phyloP scores from a whole-genome alignment of 2,329 filamentous ascomycete species.

The Escovopsis sp. region DNA sequence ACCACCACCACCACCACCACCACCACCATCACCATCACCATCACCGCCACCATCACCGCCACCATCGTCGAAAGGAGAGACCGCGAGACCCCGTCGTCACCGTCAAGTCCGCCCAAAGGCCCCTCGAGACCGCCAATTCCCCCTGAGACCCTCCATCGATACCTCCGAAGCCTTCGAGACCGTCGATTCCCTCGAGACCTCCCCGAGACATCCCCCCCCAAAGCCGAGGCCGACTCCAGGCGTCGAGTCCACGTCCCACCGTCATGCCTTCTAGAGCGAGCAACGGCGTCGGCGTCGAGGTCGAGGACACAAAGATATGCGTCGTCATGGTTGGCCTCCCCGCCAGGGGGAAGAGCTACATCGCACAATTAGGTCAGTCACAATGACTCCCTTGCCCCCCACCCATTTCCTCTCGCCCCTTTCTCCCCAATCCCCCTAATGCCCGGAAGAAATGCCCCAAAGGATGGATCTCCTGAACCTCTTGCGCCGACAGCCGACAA shows the following conservation, averaged over 20 bases:
- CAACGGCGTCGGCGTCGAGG: constrained; percentile 66
- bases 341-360: constrained; percentile 90
- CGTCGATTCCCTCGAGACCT: too few relatives aligned
- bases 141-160: too few relatives aligned
- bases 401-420: neutral
- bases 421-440: neutral
- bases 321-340: constrained; percentile 98
- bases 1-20: too few relatives aligned
- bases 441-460: neutral
- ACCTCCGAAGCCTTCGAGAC: too few relatives aligned
- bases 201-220: neutral
- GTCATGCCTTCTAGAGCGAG: constrained; percentile 32
- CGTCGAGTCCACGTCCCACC: too few relatives aligned
- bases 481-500: too few relatives aligned
- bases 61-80: neutral
- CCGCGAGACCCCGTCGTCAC: constrained; percentile 4
- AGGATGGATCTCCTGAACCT: constrained; percentile 1
- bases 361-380: constrained; percentile 78
- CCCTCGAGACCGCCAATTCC: too few relatives aligned
- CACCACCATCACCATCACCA: neutral
- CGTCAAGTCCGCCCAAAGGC: constrained; percentile 3
- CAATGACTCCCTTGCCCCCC: neutral
- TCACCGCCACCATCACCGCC: constrained; percentile 1
- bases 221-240: too few relatives aligned
- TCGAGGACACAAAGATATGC: constrained; percentile 91